These are phyloP conservation scores for Erodium chrysanthum DNA, from an alignment of 441 rosid genomes.

Conservation along the genomic window DNA sequence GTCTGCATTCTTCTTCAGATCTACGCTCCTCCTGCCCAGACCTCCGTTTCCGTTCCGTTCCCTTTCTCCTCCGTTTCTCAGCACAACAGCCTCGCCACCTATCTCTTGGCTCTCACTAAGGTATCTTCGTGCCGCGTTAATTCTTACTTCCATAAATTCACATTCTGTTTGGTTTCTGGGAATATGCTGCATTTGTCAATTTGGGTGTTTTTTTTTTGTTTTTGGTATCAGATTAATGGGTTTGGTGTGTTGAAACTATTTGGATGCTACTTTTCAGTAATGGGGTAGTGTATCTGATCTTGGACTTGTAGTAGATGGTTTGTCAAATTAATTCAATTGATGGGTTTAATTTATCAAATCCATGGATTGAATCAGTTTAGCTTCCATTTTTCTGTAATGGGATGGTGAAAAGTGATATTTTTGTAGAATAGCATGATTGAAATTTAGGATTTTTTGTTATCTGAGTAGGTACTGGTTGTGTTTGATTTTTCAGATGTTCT, in stretches of 20 bases:
- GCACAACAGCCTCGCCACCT: conserved; percentile 79
- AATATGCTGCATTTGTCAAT: not conserved
- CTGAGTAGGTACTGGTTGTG: not conserved
- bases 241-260: not conserved
- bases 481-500: too few species aligned
- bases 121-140: conserved; percentile 20
- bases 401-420: not conserved
- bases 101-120: conserved; percentile 73
- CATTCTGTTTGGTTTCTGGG: not conserved
- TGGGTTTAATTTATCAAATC: not conserved
- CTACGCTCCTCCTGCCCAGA: conserved; percentile 60
- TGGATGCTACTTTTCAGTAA: not conserved
- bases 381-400: not conserved
- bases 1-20: conserved; percentile 64
- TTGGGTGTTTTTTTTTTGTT: not conserved
- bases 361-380: not conserved
- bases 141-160: not conserved
- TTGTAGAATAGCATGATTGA: not conserved
- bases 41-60: conserved; percentile 37
- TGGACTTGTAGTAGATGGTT: not conserved
- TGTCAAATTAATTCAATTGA: not conserved
- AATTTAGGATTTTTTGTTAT: not conserved
- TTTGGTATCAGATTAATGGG: not conserved
- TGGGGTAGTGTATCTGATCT: not conserved
- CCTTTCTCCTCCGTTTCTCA: conserved; percentile 72